phyloP scores from a whole-genome alignment of 768 basidiomycete genomes.

The Tylopilus sp. region DNA sequence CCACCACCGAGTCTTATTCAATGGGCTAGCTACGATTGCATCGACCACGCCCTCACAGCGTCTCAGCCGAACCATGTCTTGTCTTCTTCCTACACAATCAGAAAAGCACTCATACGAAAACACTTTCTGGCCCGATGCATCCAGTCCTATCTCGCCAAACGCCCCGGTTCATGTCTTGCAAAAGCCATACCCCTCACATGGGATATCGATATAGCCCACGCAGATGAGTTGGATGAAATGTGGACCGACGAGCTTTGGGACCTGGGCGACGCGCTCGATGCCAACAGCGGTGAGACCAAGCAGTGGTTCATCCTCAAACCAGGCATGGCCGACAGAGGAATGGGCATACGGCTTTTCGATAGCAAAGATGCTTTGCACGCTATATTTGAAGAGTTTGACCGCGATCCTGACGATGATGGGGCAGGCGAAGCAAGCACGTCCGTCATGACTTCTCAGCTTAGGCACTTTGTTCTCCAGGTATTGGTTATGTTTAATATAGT shows the following conservation, averaged over 20 bases:
- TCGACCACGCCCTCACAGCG: constrained; percentile 74
- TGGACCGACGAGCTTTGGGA: constrained; percentile 94
- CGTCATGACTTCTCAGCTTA: constrained; percentile 79
- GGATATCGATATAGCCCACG: constrained; percentile 82
- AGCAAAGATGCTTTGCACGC: constrained; percentile 63
- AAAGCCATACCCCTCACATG: constrained; percentile 68
- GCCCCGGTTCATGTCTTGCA: constrained; percentile 53
- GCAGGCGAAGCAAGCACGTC: constrained; percentile 44
- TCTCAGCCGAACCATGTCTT: constrained; percentile 48
- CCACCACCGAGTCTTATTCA: constrained; percentile 45
- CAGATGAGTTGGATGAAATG: constrained; percentile 93
- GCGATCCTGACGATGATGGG: constrained; percentile 48
- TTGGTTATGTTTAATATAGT: constrained; percentile 1
- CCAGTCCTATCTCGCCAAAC: constrained; percentile 68
- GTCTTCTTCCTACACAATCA: constrained; percentile 81
- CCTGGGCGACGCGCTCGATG: constrained; percentile 59
- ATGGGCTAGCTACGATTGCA: constrained; percentile 87
- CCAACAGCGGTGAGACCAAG: constrained; percentile 17
- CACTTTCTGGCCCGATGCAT: constrained; percentile 82
- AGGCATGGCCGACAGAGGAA: constrained; percentile 94
- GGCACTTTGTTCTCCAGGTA: constrained; percentile 97
- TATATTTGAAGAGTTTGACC: constrained; percentile 84
- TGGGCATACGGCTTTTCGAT: constrained; percentile 90
- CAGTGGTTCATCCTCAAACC: constrained; percentile 97
- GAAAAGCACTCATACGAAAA: constrained; percentile 93